Evolutionary conservation across 495 filamentous ascomycete species (phyloP).

Genomic region (Penicillium waksmanii): DNA sequence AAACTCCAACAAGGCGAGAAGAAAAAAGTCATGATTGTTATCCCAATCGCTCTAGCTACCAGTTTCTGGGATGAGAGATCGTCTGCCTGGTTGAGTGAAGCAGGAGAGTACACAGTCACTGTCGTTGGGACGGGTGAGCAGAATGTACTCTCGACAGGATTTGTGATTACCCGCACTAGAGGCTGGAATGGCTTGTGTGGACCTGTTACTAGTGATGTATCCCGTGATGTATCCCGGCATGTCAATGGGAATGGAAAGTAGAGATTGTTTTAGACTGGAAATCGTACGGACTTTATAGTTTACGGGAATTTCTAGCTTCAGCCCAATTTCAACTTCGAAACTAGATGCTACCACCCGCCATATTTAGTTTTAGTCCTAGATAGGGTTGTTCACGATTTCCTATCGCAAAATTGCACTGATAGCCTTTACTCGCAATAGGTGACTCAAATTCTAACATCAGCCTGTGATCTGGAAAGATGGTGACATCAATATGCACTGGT

Average conservation of each 20-base stretch:
- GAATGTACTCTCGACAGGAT: constrained; percentile 4
- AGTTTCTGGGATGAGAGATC: constrained; percentile 28
- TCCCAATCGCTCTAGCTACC: constrained; percentile 14
- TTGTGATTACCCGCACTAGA: background rate
- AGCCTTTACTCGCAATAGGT: background rate
- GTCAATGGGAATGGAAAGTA: background rate
- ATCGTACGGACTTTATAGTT: background rate
- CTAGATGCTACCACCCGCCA: too few relatives aligned
- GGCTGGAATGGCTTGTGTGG: background rate
- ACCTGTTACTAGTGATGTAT: background rate
- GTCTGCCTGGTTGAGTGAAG: constrained; percentile 15
- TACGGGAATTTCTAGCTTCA: too few relatives aligned
- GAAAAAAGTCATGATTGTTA: constrained; percentile 5
- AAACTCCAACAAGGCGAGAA: constrained; percentile 2
- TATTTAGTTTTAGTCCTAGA: too few relatives aligned
- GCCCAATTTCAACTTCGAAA: too few relatives aligned
- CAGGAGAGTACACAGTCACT: constrained; percentile 14
- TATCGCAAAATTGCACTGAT: too few relatives aligned
- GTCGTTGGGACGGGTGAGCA: constrained; percentile 16
- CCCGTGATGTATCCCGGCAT: background rate
- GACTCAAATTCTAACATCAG: background rate
- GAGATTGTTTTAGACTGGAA: background rate
- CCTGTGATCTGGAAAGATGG: background rate
- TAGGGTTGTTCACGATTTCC: too few relatives aligned
- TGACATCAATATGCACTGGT: background rate